phyloP scores from a whole-genome alignment of 176 grass and related monocot species.

The Secale cereale region DNA sequence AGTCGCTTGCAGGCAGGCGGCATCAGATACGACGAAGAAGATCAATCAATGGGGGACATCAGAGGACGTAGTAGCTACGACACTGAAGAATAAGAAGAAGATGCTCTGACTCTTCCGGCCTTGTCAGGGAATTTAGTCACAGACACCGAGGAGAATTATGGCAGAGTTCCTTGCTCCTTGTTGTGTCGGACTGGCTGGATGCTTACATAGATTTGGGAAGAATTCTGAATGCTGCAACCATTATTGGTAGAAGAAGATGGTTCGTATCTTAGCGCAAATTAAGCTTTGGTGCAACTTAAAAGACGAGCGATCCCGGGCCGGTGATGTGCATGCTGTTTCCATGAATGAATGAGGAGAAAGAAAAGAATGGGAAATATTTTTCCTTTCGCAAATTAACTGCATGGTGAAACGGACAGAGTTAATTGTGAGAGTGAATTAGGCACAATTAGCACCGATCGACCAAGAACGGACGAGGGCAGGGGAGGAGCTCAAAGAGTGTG shows the following conservation, averaged over 20 bases:
- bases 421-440: conserved; percentile 4
- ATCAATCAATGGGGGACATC: too few relatives aligned
- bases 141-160: not conserved
- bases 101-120: not conserved
- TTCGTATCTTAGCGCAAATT: not conserved
- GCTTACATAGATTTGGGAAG: not conserved
- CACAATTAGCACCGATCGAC: not conserved
- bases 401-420: not conserved
- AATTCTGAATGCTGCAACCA: conserved; percentile 19
- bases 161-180: not conserved
- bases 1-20: too few relatives aligned
- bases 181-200: not conserved
- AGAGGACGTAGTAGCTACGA: too few relatives aligned
- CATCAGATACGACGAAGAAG: too few relatives aligned
- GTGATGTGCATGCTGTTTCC: not conserved
- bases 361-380: not conserved
- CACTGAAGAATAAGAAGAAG: too few relatives aligned
- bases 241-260: not conserved
- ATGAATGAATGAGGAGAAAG: not conserved
- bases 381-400: too few relatives aligned
- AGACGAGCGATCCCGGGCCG: not conserved
- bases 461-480: not conserved
- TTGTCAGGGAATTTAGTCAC: not conserved
- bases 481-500: conserved; percentile 39
- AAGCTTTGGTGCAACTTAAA: not conserved